phyloP scores from a whole-genome alignment of 139 green algal genomes.

The Bryopsis sp. region DNA sequence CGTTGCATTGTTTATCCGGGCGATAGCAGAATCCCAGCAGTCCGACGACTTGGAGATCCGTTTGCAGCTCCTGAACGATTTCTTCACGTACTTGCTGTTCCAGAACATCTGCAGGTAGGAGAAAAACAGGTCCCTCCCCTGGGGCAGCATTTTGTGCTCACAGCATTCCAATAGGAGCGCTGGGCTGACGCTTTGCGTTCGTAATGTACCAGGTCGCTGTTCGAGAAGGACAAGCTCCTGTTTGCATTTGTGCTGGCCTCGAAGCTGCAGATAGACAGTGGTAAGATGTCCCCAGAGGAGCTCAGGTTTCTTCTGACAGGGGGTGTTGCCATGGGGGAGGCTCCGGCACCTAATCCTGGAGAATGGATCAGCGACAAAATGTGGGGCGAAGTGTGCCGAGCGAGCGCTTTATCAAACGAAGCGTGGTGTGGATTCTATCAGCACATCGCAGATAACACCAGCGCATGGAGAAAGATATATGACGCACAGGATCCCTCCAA shows the following conservation, averaged over 20 bases:
- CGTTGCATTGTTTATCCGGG: constrained; percentile 44
- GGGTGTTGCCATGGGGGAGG: too few species aligned
- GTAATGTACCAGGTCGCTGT: constrained; percentile 68
- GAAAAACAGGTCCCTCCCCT: too few species aligned
- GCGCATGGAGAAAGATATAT: constrained; percentile 44
- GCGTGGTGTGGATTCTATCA: constrained; percentile 28
- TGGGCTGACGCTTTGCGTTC: neutral
- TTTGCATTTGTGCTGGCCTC: constrained; percentile 77
- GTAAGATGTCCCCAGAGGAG: constrained; percentile 64
- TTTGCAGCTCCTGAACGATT: constrained; percentile 48
- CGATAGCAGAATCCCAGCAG: constrained; percentile 39
- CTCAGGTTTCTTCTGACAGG: constrained; percentile 76
- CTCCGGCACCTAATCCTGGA: too few species aligned
- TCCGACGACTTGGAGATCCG: constrained; percentile 42
- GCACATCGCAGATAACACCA: constrained; percentile 28
- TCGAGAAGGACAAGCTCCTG: constrained; percentile 83
- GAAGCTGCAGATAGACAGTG: constrained; percentile 40
- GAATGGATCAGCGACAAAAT: constrained; percentile 53
- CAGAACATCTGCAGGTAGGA: constrained; percentile 60
- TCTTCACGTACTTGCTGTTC: constrained; percentile 66
- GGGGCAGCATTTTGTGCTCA: neutral
- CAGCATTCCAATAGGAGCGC: constrained; percentile 30
- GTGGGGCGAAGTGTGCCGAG: constrained; percentile 58
- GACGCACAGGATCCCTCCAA: constrained; percentile 38
- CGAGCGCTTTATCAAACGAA: constrained; percentile 26